Conservation (phyloP, 75 land plant species). For the Cunninghamia lanceolata region DNA sequence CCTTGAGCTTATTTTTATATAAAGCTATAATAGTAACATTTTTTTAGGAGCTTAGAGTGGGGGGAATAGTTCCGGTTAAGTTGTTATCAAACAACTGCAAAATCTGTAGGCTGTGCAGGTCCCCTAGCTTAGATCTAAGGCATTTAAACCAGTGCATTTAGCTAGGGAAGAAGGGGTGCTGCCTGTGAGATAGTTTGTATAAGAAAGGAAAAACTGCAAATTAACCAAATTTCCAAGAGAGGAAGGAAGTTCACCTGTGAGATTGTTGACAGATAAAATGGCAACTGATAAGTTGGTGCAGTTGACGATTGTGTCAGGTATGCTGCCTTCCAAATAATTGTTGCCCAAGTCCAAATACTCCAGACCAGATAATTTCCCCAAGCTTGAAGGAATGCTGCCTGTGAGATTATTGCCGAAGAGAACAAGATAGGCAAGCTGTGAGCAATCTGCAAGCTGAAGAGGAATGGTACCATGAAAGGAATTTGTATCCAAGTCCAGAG, state of each 20-base stretch:
- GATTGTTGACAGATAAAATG: conserved; percentile 30
- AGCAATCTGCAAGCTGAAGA: conserved; percentile 26
- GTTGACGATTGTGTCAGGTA: conserved; percentile 47
- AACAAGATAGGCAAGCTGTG: conserved; percentile 29
- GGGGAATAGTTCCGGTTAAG: conserved; percentile 51
- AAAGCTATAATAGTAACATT: conserved; percentile 22
- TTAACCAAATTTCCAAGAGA: conserved; percentile 39
- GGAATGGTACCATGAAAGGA: conserved; percentile 44
- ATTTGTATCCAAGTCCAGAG: conserved; percentile 51
- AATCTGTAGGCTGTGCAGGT: conserved; percentile 20
- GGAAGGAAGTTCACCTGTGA: conserved; percentile 46
- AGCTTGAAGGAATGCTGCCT: too few species aligned
- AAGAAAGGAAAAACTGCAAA: too few species aligned
- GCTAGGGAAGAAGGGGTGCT: too few species aligned
- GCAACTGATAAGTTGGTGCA: conserved; percentile 28
- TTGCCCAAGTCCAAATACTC: conserved; percentile 32
- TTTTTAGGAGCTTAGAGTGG: conserved; percentile 37
- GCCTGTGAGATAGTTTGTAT: too few species aligned
- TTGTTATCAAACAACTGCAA: conserved; percentile 42
- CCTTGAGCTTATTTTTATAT: conserved; percentile 42
- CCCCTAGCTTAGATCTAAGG: conserved; percentile 40
- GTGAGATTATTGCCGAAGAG: conserved; percentile 48
- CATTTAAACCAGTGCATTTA: conserved; percentile 27
- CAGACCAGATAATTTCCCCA: too few species aligned
- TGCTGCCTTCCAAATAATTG: conserved; percentile 47